Evolutionary conservation across 345 rosid genomes (phyloP), one percentile per base, ranked within the genome.

Genomic region (Hypericum perforatum): DNA sequence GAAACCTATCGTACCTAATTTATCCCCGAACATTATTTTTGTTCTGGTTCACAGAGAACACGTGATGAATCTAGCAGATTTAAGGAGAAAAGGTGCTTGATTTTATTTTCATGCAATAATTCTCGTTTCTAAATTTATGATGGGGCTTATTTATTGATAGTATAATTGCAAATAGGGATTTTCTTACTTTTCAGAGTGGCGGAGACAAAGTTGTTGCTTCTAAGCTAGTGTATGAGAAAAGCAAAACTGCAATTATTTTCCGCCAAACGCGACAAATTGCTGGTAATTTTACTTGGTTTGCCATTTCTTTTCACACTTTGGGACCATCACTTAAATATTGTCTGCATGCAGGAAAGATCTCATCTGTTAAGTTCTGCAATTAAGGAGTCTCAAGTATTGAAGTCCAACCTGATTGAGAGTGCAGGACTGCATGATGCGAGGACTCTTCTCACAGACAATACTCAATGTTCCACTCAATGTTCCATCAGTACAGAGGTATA

Each of bases 161-260:
- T 50, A 54, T 14, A 54, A 10, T 59, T 74, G 54, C 58, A 60
- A 57, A 42, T 62, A 58, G n/a, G 53, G 59, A 55, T 13, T 64
- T 56, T 39, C 16, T 73, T 59, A 36, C 47, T 45, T 68, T 71
- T 70, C 90, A 89, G 98, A 62, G 66, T 61, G 52, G 72, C 74
- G 60, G 94, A 79, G 63, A 67, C 65, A 65, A 76, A 67, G 64
- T 54, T 58, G 50, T 63, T 75, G 70, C 78, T 50, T 69, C 56
- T 65, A 77, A 82, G 70, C 56, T 84, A 54, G 72, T 76, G 16
- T 71, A 72, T 81, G 85, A 71, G 68, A n/a, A 89, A 79, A 76
- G 87, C 78, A 58, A 80, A 67, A 63, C 61, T 76, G 74, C 84
- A 74, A 69, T 65, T 92, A 70, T 62, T 74, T 66, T 62, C 58